These are phyloP conservation scores for Davidsoniella virescens DNA, from an alignment of 2,329 filamentous ascomycete species.

Conservation along the genomic window DNA sequence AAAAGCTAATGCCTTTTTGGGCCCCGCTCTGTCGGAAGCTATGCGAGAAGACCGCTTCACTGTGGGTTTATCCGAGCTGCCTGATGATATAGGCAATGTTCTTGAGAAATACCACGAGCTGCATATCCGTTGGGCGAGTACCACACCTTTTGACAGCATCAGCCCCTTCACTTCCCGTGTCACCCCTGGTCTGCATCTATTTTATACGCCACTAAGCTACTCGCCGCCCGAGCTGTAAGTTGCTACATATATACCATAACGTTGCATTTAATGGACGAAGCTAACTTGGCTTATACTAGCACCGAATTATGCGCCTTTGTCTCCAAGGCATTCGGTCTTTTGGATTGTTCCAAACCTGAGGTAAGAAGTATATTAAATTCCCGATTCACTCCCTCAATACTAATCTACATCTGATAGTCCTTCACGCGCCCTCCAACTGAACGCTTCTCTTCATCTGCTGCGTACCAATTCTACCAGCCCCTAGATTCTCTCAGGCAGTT, in stretches of 20 bases:
- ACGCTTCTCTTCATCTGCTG: constrained; percentile 25
- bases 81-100: constrained; percentile 44
- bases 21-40: constrained; percentile 38
- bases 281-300: neutral
- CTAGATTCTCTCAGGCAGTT: constrained; percentile 42
- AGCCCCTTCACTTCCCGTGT: constrained; percentile 60
- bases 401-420: constrained; percentile 24
- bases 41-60: constrained; percentile 69
- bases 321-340: constrained; percentile 36
- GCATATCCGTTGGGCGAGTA: constrained; percentile 63
- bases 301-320: constrained; percentile 37
- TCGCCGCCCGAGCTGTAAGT: neutral
- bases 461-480: constrained; percentile 54
- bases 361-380: neutral
- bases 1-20: constrained; percentile 35
- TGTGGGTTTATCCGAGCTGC: constrained; percentile 55
- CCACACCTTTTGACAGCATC: constrained; percentile 37
- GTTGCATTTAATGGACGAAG: too few species aligned
- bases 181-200: constrained; percentile 67
- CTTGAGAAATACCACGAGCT: constrained; percentile 53
- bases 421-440: constrained; percentile 41
- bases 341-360: constrained; percentile 33
- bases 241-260: too few species aligned
- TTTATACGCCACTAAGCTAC: constrained; percentile 42
- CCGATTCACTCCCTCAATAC: neutral